Percentiles rank a stretch among this genome's conserved stretches.
Conservation (phyloP, 1,284 basidiomycete genomes). For the Sanghuangporus sanghuang region DNA sequence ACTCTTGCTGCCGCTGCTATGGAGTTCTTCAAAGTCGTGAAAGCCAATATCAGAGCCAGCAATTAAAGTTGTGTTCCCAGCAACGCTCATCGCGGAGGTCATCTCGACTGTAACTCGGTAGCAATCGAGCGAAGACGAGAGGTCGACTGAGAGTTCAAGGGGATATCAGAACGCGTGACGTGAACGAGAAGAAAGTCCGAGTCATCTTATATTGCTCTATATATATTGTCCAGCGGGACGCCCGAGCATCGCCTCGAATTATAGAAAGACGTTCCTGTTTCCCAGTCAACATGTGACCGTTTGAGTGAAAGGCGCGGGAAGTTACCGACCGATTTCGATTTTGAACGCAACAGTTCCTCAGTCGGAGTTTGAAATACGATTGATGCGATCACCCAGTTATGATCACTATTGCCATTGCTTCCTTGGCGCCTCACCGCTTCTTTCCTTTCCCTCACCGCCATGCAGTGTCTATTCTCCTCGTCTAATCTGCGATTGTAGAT, state of each 20-base stretch:
- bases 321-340: no score
- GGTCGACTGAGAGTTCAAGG: background rate
- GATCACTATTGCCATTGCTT: background rate
- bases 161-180: background rate
- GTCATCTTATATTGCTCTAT: background rate
- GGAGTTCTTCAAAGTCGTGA: background rate
- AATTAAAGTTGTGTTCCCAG: conserved; percentile 13
- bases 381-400: background rate
- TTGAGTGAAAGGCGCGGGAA: background rate
- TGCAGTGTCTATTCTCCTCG: background rate
- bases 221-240: background rate
- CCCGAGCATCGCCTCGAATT: background rate
- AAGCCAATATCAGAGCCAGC: conserved; percentile 3
- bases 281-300: background rate
- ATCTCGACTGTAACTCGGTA: background rate
- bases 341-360: no score
- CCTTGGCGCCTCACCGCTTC: background rate
- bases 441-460: background rate
- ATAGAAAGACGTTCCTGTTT: background rate
- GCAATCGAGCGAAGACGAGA: background rate
- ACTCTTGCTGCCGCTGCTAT: background rate
- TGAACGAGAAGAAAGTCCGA: background rate
- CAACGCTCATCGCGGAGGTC: conserved; percentile 9
- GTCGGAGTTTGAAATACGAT: background rate
- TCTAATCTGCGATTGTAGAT: no score